Evolutionary conservation across 768 basidiomycete species (phyloP).

Genomic region (Coprinellus micaceus): DNA sequence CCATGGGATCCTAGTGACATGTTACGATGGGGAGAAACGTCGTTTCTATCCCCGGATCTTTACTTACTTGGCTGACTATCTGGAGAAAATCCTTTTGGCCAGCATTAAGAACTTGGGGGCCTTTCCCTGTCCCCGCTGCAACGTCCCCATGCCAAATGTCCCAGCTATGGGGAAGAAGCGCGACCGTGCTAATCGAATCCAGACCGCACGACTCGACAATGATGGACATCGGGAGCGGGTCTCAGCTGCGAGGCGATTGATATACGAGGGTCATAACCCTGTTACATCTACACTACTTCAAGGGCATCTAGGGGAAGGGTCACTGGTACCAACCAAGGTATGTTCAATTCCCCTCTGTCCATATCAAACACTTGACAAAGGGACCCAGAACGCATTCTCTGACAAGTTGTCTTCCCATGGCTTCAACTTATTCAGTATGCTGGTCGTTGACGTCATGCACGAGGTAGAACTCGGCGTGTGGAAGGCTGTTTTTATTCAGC

Average conservation of each 20-base stretch:
- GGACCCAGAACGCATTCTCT: conserved; percentile 36
- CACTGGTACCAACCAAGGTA: neutral
- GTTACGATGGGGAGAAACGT: conserved; percentile 26
- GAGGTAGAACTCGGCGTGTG: conserved; percentile 38
- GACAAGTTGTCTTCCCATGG: conserved; percentile 11
- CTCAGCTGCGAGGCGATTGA: neutral
- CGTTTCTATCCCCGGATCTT: conserved; percentile 31
- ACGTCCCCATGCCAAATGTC: conserved; percentile 9
- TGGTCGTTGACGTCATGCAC: conserved; percentile 35
- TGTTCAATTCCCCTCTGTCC: neutral
- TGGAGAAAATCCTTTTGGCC: conserved; percentile 33
- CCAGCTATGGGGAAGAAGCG: conserved; percentile 5
- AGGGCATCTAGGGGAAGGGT: neutral
- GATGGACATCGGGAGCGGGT: neutral
- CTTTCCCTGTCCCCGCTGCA: conserved; percentile 18
- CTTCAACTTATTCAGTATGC: conserved; percentile 26
- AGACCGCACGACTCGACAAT: neutral
- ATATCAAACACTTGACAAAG: too few relatives aligned
- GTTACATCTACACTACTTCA: neutral
- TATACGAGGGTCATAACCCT: neutral
- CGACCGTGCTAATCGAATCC: neutral
- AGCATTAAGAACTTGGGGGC: conserved; percentile 15
- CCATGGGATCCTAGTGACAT: conserved; percentile 29
- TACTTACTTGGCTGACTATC: conserved; percentile 37
- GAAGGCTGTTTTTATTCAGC: conserved; percentile 34